phyloP scores from a whole-genome alignment of 768 basidiomycete species.

The Crucibulum laeve region DNA sequence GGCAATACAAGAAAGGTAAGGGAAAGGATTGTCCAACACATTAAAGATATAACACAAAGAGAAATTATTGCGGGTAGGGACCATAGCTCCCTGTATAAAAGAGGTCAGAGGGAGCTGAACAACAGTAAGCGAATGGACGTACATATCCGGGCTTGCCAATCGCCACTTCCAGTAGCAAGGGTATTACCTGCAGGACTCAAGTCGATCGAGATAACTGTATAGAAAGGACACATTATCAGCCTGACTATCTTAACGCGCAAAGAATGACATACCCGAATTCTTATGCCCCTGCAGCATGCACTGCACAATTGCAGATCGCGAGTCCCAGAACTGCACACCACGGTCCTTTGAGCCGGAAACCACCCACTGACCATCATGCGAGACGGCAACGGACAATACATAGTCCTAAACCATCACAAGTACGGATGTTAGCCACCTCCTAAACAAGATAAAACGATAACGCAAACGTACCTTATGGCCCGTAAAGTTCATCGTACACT shows the following conservation, averaged over 20 bases:
- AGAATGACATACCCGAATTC: constrained; percentile 41
- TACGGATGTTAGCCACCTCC: neutral
- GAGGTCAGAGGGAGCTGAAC: neutral
- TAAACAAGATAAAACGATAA: neutral
- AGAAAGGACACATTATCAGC: neutral
- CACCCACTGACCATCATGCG: constrained; percentile 90
- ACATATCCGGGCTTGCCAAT: constrained; percentile 55
- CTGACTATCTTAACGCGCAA: neutral
- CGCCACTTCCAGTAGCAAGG: constrained; percentile 51
- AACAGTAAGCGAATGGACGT: constrained; percentile 13
- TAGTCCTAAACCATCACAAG: constrained; percentile 41
- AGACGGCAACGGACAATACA: constrained; percentile 62
- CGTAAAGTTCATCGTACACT: constrained; percentile 79
- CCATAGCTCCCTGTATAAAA: neutral
- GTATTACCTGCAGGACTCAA: constrained; percentile 40
- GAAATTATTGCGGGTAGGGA: neutral
- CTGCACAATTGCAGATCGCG: constrained; percentile 71
- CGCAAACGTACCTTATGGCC: constrained; percentile 79
- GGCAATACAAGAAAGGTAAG: neutral
- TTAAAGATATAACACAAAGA: neutral
- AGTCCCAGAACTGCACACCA: constrained; percentile 93
- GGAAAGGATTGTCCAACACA: neutral
- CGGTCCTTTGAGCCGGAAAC: constrained; percentile 95
- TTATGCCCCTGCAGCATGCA: constrained; percentile 84
- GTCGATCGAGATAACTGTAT: constrained; percentile 47